These are phyloP conservation scores for Zasmidium cellare DNA, from an alignment of 2,329 filamentous ascomycete genomes.

Conservation along the genomic window DNA sequence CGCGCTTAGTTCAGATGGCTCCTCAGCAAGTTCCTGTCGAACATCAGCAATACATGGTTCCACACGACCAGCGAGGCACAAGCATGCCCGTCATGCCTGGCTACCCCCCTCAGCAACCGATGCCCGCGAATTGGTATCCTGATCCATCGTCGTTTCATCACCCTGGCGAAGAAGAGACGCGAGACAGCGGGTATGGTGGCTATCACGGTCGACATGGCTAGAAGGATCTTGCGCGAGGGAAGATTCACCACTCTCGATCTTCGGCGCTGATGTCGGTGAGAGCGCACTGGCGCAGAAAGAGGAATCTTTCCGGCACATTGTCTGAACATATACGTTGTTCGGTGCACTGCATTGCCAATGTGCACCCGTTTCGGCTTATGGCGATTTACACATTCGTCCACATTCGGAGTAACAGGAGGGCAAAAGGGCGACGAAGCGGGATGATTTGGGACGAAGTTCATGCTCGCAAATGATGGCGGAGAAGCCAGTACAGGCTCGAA, in stretches of 20 bases:
- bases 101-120: neutral
- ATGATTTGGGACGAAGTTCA: too few species aligned
- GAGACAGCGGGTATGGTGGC: neutral
- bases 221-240: neutral
- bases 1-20: neutral
- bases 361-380: neutral
- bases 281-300: neutral
- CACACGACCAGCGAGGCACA: neutral
- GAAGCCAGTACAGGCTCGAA: neutral
- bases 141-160: neutral
- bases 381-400: neutral
- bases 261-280: neutral
- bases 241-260: neutral
- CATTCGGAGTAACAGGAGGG: neutral
- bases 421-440: too few species aligned
- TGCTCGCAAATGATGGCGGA: too few species aligned
- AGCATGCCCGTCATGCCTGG: neutral
- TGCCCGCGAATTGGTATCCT: neutral
- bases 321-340: neutral
- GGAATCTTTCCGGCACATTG: neutral
- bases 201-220: neutral
- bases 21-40: neutral
- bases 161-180: neutral
- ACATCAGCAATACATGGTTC: neutral
- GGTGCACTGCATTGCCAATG: neutral